A percentile compares a stretch with the other conserved stretches of the same genome.
These are phyloP conservation scores for Cutaneotrichosporon cyanovorans DNA, from an alignment of 1,284 basidiomycete species.

Conservation along the genomic window DNA sequence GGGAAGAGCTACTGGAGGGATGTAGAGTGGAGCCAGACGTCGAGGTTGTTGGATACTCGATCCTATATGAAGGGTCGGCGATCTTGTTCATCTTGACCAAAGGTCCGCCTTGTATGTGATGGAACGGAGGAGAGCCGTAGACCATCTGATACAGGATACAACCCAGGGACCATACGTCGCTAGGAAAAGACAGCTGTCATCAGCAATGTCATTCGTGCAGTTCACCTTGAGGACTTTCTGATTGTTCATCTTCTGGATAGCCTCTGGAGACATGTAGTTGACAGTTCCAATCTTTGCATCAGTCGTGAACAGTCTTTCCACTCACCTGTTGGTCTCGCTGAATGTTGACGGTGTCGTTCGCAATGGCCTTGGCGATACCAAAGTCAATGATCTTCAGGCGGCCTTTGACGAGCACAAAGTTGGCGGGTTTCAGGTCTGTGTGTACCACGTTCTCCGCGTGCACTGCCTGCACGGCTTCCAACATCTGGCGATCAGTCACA, in stretches of 20 bases:
- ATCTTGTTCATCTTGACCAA: constrained; percentile 51
- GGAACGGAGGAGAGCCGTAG: constrained; percentile 84
- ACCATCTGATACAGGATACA: constrained; percentile 97
- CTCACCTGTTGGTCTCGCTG: constrained; percentile 81
- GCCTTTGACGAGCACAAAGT: constrained; percentile 88
- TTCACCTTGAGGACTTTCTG: constrained; percentile 43
- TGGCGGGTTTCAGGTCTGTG: constrained; percentile 91
- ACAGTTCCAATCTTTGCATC: constrained; percentile 72
- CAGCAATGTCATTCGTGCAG: neutral
- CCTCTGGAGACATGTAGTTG: constrained; percentile 94
- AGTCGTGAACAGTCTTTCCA: neutral
- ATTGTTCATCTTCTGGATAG: constrained; percentile 57
- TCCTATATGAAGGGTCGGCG: constrained; percentile 47
- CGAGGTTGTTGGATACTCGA: constrained; percentile 44
- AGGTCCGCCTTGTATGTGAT: constrained; percentile 70
- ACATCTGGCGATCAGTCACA: constrained; percentile 58
- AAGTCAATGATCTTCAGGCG: constrained; percentile 93
- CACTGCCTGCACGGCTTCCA: constrained; percentile 89
- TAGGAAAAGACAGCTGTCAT: constrained; percentile 51
- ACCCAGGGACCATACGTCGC: constrained; percentile 96
- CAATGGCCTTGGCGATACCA: constrained; percentile 92
- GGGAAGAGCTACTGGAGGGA: neutral
- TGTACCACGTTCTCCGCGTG: constrained; percentile 95
- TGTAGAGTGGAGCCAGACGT: neutral
- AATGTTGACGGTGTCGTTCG: constrained; percentile 94